Base-by-base conservation (phyloP, 768 basidiomycete species). In the Inosperma sp. region DNA sequence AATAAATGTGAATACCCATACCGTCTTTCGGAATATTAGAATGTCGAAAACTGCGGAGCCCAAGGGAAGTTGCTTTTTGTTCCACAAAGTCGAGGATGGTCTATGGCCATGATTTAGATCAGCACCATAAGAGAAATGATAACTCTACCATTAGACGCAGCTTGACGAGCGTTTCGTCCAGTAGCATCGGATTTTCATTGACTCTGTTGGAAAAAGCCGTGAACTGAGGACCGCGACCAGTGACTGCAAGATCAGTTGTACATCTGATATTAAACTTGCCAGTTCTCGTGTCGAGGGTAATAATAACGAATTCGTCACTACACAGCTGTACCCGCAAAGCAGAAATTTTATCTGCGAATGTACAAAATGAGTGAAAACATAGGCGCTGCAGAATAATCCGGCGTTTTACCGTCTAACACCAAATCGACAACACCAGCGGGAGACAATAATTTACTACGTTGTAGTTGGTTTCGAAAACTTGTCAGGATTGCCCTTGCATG, bases 1-100 rank as follows among this genome's bases (percentile, higher is more conserved):
- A 43, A 33, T 27, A 3, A 58, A n/a, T n/a, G n/a, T n/a, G n/a
- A n/a, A n/a, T n/a, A n/a, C n/a, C n/a, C 66, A 31, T 21, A 88
- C 89, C 88, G 60, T 85, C 80, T 29, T 65, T 72, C 2, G 73
- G 63, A 54, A 93, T 81, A 57, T 88, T 84, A 29, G 89, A 80
- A 21, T 74, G 67, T 13, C 83, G 80, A 66, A 80, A 86, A 50
- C 79, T 82, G 62, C 83, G 82, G 34, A 93, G 67, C n/a, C 93
- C 93, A 8, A 94, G 78, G 59, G 90, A 86, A 54, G 73, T 80
- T n/a, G 86, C 88, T 61, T 91, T 93, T 64, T 88, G 86, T 64
- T 93, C 90, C 8, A 85, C 80, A 13, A 86, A 75, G 49, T 92
- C 88, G 35, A 80, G 74, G 53, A 93, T 90, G 5, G 90, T 90